phyloP scores from a whole-genome alignment of 257 asterid genomes.

The Rhazya stricta region DNA sequence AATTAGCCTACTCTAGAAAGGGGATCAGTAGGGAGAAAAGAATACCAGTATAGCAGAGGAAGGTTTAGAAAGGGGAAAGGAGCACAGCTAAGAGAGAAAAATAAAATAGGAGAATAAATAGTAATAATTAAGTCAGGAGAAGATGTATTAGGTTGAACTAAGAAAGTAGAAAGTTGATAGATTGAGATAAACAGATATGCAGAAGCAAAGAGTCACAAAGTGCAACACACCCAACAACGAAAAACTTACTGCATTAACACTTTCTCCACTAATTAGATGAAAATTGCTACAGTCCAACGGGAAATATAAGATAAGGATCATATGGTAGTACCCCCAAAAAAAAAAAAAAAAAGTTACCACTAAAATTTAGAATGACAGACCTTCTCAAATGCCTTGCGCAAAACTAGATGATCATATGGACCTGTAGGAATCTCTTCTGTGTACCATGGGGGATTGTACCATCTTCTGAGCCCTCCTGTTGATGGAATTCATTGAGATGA shows the following conservation, averaged over 20 bases:
- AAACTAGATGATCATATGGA: constrained; percentile 67
- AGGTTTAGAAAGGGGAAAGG: background rate
- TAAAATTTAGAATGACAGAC: constrained; percentile 36
- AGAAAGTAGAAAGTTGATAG: background rate
- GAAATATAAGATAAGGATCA: background rate
- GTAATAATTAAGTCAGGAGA: background rate
- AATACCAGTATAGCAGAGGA: background rate
- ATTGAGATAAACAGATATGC: background rate
- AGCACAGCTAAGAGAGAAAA: background rate
- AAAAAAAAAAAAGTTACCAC: background rate
- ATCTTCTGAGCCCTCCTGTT: constrained; percentile 78
- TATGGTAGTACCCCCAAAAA: constrained; percentile 3
- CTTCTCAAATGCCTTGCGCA: constrained; percentile 93
- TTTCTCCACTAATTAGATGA: background rate
- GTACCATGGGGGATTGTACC: constrained; percentile 98
- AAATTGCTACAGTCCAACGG: background rate
- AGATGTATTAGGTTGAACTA: background rate
- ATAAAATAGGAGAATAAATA: background rate
- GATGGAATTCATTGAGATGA: constrained; percentile 20
- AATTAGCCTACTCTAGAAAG: background rate
- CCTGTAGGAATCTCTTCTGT: constrained; percentile 67
- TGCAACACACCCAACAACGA: background rate
- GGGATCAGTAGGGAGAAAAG: background rate
- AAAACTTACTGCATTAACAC: background rate
- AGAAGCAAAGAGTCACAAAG: background rate